Conservation (phyloP, 192 early-diverging fungal species). For the Umbelopsis isabellina region DNA sequence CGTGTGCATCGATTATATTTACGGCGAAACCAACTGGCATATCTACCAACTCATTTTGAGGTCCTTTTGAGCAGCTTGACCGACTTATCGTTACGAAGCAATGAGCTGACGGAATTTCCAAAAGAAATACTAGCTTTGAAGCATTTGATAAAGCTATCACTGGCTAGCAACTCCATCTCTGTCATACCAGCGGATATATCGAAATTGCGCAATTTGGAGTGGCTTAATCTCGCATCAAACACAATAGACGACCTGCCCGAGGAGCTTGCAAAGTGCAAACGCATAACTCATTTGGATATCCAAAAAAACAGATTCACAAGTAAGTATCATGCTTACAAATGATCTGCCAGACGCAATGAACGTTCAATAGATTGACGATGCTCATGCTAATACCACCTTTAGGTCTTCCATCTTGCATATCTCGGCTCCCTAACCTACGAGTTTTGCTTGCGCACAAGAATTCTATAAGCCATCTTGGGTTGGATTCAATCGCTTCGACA, state of each 20-base stretch:
- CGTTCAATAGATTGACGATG: neutral
- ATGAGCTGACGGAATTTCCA: slow-evolving; percentile 43
- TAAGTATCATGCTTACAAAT: slow-evolving; percentile 2
- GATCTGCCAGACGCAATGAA: neutral
- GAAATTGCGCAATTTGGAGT: slow-evolving; percentile 20
- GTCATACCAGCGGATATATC: slow-evolving; percentile 22
- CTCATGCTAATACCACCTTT: neutral
- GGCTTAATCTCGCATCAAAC: slow-evolving; percentile 33
- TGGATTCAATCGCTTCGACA: slow-evolving; percentile 27
- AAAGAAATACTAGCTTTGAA: slow-evolving; percentile 37
- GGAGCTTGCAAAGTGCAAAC: slow-evolving; percentile 36
- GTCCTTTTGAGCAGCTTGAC: slow-evolving; percentile 37
- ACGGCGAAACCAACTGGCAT: slow-evolving; percentile 24
- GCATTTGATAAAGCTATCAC: slow-evolving; percentile 46
- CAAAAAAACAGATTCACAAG: slow-evolving; percentile 42
- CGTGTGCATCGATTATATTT: slow-evolving; percentile 25
- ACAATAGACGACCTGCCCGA: slow-evolving; percentile 28
- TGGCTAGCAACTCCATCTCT: slow-evolving; percentile 42
- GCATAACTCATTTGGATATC: slow-evolving; percentile 43
- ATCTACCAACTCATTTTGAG: slow-evolving; percentile 19
- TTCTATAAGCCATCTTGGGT: slow-evolving; percentile 30
- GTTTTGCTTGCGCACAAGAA: slow-evolving; percentile 52
- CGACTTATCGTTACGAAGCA: slow-evolving; percentile 47
- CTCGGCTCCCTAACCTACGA: slow-evolving; percentile 28
- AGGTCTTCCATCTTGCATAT: slow-evolving; percentile 42